A percentile compares a stretch with the other conserved stretches of the same genome.
Conservation (phyloP, 306 rosid genomes). For the Lupinus albus region DNA sequence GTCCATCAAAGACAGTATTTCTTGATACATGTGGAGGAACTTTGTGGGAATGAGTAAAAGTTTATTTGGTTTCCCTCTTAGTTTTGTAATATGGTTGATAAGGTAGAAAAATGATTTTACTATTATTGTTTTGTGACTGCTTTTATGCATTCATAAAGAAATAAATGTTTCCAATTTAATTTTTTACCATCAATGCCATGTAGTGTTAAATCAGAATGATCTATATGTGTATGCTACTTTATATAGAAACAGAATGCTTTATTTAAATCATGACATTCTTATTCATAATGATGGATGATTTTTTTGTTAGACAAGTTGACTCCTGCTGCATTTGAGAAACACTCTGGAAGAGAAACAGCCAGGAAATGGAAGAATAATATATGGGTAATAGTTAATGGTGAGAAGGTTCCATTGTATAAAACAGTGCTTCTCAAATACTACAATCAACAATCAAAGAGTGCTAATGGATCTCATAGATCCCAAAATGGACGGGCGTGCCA, state of each 20-base stretch:
- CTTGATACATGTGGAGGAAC: neutral
- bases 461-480: slow-evolving; percentile 62
- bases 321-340: slow-evolving; percentile 82
- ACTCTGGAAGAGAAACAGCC: slow-evolving; percentile 87
- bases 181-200: slow-evolving; percentile 2
- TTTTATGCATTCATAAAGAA: slow-evolving; percentile 5
- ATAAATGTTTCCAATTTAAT: neutral
- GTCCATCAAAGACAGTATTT: neutral
- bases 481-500: slow-evolving; percentile 63
- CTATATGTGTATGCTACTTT: neutral
- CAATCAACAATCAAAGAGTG: slow-evolving; percentile 56
- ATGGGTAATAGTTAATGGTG: slow-evolving; percentile 79
- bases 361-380: slow-evolving; percentile 87
- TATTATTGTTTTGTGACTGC: neutral
- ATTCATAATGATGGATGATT: slow-evolving; percentile 14
- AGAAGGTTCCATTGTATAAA: slow-evolving; percentile 76
- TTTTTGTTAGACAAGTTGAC: slow-evolving; percentile 59
- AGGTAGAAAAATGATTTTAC: neutral
- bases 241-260: slow-evolving; percentile 8
- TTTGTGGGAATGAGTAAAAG: neutral
- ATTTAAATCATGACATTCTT: neutral
- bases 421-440: slow-evolving; percentile 80
- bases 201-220: slow-evolving; percentile 11
- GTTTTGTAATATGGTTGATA: neutral
- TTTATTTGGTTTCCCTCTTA: slow-evolving; percentile 21